These are phyloP conservation scores for Cladophialophora immunda DNA, from an alignment of 2,329 filamentous ascomycete species.

Conservation along the genomic window DNA sequence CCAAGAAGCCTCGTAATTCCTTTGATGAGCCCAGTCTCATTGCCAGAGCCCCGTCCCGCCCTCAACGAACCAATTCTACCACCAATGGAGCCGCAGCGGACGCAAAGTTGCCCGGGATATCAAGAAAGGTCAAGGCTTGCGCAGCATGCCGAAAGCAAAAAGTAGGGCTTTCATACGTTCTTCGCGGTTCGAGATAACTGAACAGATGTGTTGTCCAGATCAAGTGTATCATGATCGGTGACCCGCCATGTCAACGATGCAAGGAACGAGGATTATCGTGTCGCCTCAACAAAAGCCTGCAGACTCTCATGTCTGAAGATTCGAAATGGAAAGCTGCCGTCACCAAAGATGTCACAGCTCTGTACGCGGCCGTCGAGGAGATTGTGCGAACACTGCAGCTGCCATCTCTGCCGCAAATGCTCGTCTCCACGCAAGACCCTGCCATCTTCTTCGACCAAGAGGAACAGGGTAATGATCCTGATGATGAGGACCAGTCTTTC, in stretches of 20 bases:
- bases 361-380: constrained; percentile 45
- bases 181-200: constrained; percentile 1
- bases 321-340: constrained; percentile 53
- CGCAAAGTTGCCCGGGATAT: constrained; percentile 46
- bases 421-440: constrained; percentile 43
- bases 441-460: constrained; percentile 46
- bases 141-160: constrained; percentile 64
- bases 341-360: constrained; percentile 44
- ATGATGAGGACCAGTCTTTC: constrained; percentile 53
- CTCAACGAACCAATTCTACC: constrained; percentile 32
- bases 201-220: constrained; percentile 41
- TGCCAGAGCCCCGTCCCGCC: constrained; percentile 32
- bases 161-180: constrained; percentile 43
- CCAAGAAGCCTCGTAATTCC: constrained; percentile 37
- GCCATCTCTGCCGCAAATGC: constrained; percentile 48
- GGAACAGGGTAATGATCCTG: constrained; percentile 55
- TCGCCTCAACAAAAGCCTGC: constrained; percentile 61
- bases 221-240: constrained; percentile 62
- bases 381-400: constrained; percentile 51
- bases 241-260: constrained; percentile 60
- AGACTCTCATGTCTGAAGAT: constrained; percentile 59
- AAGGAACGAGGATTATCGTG: constrained; percentile 60
- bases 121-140: constrained; percentile 58
- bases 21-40: constrained; percentile 36
- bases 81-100: constrained; percentile 34